Evolutionary conservation across 2,329 filamentous ascomycete species (phyloP).

Genomic region (Bipolaris oryzae): DNA sequence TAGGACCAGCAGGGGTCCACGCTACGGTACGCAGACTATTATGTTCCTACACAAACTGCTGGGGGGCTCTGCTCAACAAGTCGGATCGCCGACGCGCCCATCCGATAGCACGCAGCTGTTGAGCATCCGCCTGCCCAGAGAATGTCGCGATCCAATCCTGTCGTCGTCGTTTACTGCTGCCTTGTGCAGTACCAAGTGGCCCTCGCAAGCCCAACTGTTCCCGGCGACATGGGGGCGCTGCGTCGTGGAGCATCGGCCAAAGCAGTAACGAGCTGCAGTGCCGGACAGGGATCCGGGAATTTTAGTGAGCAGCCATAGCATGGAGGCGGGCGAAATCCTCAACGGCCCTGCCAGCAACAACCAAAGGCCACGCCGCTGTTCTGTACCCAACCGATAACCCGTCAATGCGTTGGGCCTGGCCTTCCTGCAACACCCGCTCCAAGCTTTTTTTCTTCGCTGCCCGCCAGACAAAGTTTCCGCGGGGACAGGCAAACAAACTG

Average conservation of each 20-base stretch:
- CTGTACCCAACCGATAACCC: conserved; percentile 36
- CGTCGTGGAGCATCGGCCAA: conserved; percentile 32
- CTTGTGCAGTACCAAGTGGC: background rate
- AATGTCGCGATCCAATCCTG: conserved; percentile 4
- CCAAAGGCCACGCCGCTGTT: conserved; percentile 22
- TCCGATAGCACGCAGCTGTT: conserved; percentile 21
- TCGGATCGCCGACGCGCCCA: background rate
- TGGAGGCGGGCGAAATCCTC: conserved; percentile 40
- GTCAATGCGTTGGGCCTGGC: conserved; percentile 41
- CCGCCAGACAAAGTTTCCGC: conserved; percentile 13
- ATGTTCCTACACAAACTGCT: conserved; percentile 11
- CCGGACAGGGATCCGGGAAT: conserved; percentile 36
- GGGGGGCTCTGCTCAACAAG: conserved; percentile 14
- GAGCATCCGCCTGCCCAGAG: conserved; percentile 10
- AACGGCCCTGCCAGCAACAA: conserved; percentile 28
- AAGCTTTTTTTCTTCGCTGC: conserved; percentile 13
- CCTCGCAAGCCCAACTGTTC: conserved; percentile 26
- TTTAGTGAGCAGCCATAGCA: conserved; percentile 31
- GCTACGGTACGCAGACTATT: background rate
- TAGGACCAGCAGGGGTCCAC: conserved; percentile 23
- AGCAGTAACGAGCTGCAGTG: conserved; percentile 30
- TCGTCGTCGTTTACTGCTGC: background rate
- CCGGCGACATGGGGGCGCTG: conserved; percentile 36
- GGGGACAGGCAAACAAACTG: conserved; percentile 6
- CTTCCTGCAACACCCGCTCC: conserved; percentile 28